Percentiles rank a stretch among this genome's conserved stretches.
phyloP scores from a whole-genome alignment of 2,329 filamentous ascomycete genomes.

The Apiospora saccharicola region DNA sequence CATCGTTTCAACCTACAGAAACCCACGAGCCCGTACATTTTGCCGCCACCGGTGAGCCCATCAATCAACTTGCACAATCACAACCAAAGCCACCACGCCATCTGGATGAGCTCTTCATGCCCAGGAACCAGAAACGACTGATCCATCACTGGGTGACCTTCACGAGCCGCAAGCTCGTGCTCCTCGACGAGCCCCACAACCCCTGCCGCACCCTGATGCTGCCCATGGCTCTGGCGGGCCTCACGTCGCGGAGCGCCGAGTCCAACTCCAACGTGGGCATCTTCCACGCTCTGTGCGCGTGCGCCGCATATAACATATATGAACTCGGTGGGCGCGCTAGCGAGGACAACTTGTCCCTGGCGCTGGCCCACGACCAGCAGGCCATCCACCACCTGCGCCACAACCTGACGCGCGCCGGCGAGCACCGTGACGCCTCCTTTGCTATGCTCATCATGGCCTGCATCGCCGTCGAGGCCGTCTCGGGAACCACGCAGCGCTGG shows the following conservation, averaged over 20 bases:
- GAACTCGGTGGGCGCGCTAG: slow-evolving; percentile 44
- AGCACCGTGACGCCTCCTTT: slow-evolving; percentile 42
- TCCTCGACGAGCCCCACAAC: slow-evolving; percentile 37
- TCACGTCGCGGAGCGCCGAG: slow-evolving; percentile 30
- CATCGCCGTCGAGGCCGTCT: slow-evolving; percentile 39
- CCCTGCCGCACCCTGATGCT: slow-evolving; percentile 38
- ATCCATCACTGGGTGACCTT: slow-evolving; percentile 40
- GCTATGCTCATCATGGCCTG: slow-evolving; percentile 51
- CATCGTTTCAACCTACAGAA: neutral
- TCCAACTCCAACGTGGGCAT: slow-evolving; percentile 35
- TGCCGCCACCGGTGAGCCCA: neutral
- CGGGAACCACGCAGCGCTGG: slow-evolving; percentile 35
- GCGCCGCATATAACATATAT: slow-evolving; percentile 49
- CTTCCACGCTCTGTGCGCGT: slow-evolving; percentile 44
- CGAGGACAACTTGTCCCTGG: slow-evolving; percentile 32
- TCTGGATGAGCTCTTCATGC: slow-evolving; percentile 32
- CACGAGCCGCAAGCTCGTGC: slow-evolving; percentile 37
- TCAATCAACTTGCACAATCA: neutral
- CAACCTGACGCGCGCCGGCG: slow-evolving; percentile 32
- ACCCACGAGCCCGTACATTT: neutral
- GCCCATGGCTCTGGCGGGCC: slow-evolving; percentile 36
- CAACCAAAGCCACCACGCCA: slow-evolving; percentile 25
- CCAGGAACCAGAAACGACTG: slow-evolving; percentile 33
- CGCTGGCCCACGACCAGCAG: slow-evolving; percentile 34
- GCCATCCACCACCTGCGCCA: slow-evolving; percentile 36